A percentile compares a stretch with the other conserved stretches of the same genome.
phyloP scores from a whole-genome alignment of 202 grass and related monocot species.

The Carex sylvatica region DNA sequence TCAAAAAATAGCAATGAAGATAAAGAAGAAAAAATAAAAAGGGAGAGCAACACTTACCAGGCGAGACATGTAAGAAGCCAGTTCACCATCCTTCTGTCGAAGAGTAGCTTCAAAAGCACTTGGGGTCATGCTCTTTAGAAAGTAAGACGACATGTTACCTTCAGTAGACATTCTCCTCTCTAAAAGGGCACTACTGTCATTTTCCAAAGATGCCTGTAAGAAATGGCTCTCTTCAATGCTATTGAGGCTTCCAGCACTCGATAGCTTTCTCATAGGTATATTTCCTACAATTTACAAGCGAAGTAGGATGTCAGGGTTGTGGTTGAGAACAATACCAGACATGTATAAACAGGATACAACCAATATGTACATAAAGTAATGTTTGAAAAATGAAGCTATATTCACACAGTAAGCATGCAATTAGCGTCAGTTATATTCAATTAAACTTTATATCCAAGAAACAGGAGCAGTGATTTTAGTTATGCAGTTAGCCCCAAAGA shows the following conservation, averaged over 20 bases:
- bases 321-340: neutral
- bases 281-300: slow-evolving; percentile 48
- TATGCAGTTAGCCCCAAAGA: neutral
- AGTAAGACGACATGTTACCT: slow-evolving; percentile 77
- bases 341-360: neutral
- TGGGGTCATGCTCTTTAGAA: slow-evolving; percentile 96
- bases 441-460: neutral
- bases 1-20: neutral
- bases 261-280: slow-evolving; percentile 60
- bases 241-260: slow-evolving; percentile 56
- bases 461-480: neutral
- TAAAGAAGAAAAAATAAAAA: neutral
- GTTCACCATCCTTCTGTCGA: slow-evolving; percentile 94
- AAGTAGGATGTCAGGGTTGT: slow-evolving; percentile 23
- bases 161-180: slow-evolving; percentile 90
- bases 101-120: slow-evolving; percentile 95
- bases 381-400: neutral
- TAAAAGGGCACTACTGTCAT: slow-evolving; percentile 54
- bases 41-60: slow-evolving; percentile 46
- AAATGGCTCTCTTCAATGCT: slow-evolving; percentile 91
- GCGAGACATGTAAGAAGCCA: slow-evolving; percentile 93
- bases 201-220: slow-evolving; percentile 90
- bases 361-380: neutral
- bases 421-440: neutral
- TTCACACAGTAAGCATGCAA: neutral